phyloP scores from a whole-genome alignment of 768 basidiomycete genomes.

The Tylopilus cervinicoccineus region DNA sequence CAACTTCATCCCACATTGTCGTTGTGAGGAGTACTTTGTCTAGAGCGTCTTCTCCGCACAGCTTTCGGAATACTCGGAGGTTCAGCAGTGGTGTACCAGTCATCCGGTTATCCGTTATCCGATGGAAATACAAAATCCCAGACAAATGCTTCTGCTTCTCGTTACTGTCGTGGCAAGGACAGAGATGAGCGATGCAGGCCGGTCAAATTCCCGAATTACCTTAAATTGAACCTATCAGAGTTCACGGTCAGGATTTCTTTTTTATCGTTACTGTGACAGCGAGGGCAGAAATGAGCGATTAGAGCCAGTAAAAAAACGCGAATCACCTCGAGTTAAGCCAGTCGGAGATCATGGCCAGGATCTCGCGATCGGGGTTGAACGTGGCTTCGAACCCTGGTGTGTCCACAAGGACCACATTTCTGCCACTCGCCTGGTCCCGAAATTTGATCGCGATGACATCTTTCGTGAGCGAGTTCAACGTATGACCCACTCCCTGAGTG shows the following conservation, averaged over 20 bases:
- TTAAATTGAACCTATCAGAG: too few relatives aligned
- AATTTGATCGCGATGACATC: conserved; percentile 6
- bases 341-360: conserved; percentile 10
- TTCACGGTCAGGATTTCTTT: too few relatives aligned
- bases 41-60: conserved; percentile 27
- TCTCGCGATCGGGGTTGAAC: conserved; percentile 8
- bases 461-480: conserved; percentile 9
- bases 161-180: conserved; percentile 2
- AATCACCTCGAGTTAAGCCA: conserved; percentile 17
- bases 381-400: conserved; percentile 25
- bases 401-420: conserved; percentile 10
- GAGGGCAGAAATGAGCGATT: too few relatives aligned
- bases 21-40: conserved; percentile 31
- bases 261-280: too few relatives aligned
- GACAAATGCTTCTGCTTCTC: conserved; percentile 18
- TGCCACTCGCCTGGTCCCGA: not conserved
- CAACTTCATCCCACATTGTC: too few relatives aligned
- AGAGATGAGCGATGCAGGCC: not conserved
- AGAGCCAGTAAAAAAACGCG: not conserved
- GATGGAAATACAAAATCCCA: too few relatives aligned
- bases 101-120: too few relatives aligned
- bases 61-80: too few relatives aligned
- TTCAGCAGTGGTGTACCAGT: conserved; percentile 31
- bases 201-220: too few relatives aligned
- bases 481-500: not conserved